Conservation (phyloP, 2,329 filamentous ascomycete genomes). For the Dactylonectria macrodidyma region DNA sequence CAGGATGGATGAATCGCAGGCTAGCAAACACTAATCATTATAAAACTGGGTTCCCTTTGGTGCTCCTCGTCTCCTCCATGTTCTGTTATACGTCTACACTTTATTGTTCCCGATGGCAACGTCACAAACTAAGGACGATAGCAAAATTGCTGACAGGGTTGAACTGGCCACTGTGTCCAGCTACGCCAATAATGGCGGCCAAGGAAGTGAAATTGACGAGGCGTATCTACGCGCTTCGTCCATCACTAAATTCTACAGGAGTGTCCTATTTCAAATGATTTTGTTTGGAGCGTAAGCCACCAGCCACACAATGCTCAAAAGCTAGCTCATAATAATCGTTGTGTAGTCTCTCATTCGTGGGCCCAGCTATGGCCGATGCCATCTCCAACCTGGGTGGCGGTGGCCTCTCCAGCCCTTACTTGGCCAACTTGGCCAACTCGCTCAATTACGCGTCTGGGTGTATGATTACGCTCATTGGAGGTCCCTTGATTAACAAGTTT, state of each 20-base stretch:
- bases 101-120: constrained; percentile 6
- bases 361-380: constrained; percentile 30
- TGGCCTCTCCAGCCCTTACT: constrained; percentile 27
- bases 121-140: constrained; percentile 14
- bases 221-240: constrained; percentile 12
- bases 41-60: constrained; percentile 20
- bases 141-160: constrained; percentile 14
- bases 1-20: constrained; percentile 13
- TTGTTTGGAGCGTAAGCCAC: constrained; percentile 31
- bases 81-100: not conserved
- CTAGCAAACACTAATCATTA: constrained; percentile 19
- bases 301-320: not conserved
- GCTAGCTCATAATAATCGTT: constrained; percentile 5
- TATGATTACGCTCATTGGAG: constrained; percentile 46
- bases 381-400: constrained; percentile 30
- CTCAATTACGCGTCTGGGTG: constrained; percentile 27
- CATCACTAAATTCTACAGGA: constrained; percentile 20
- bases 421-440: constrained; percentile 30
- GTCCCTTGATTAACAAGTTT: constrained; percentile 56
- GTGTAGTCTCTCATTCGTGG: constrained; percentile 28
- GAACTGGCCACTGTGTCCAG: constrained; percentile 13
- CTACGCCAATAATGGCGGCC: constrained; percentile 13
- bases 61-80: constrained; percentile 1
- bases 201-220: constrained; percentile 13
- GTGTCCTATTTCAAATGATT: constrained; percentile 30